Base-by-base conservation (phyloP, 2,329 filamentous ascomycete genomes). In the Trichoderma arundinaceum region DNA sequence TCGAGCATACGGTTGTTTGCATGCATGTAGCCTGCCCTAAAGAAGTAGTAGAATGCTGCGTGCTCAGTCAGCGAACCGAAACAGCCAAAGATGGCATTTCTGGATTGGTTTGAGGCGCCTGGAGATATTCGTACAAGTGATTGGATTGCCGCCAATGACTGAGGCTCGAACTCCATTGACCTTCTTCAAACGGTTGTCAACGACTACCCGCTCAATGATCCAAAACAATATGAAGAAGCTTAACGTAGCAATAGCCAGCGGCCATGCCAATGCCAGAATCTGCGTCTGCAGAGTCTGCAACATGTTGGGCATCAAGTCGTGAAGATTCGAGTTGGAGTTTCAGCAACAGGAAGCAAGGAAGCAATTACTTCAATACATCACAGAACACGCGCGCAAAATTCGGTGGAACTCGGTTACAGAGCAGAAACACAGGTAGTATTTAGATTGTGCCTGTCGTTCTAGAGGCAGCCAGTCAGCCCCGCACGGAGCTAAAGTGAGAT, bases 11-110 rank as follows among this genome's bases (percentile, higher is more conserved):
- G 68, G 48, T 71, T 67, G 35, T 67, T 65, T 10, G 56, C 58
- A 22, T 71, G 70, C 67, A 70, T 68, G 86, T 54, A 64, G 7
- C 35, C 60, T 2, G 39, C 43, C 44, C 35, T 57, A 19, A 62
- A 63, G 33, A 66, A 51, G 39, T 28, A n/a, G 12, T 43, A 44
- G n/a, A 66, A 44, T 13, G 58, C 64, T 63, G 22, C 22, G 22
- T 28, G 22, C 22, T 28, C 22, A 28, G 22, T 28, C 22, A 28
- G 22, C 22, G 2, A 28, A 28, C 2, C 4, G n/a, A 15, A 32
- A 7, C 6, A 6, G 6, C 3, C 3, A 4, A n/a, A 33, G 19
- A 44, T 28, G 15, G 9, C 15, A 12, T 33, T 17, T 12, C 9
- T 13, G 39, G 8, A 7, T 49, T 19, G 1, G 7, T 32, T 49